Evolutionary conservation across 2,329 filamentous ascomycete species (phyloP).

Genomic region (Salinomyces thailandicus): DNA sequence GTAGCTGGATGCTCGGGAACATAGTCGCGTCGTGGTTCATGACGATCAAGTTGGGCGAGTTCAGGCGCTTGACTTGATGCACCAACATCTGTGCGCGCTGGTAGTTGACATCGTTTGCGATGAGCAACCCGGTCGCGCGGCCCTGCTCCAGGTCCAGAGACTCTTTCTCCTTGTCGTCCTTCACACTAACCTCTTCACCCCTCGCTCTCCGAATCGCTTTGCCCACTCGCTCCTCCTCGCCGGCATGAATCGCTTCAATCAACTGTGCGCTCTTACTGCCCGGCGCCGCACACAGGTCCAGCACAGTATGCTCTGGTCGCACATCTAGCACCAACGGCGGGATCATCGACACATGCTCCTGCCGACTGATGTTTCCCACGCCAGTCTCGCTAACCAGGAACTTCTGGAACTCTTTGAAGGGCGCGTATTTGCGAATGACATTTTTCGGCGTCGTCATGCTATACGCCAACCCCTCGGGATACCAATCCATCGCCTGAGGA

Average conservation of each 20-base stretch:
- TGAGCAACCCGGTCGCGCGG: slow-evolving; percentile 77
- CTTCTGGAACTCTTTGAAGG: slow-evolving; percentile 92
- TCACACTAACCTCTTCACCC: slow-evolving; percentile 30
- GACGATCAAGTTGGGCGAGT: slow-evolving; percentile 90
- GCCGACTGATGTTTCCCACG: slow-evolving; percentile 92
- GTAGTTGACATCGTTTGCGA: slow-evolving; percentile 95
- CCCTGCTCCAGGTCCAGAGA: slow-evolving; percentile 57
- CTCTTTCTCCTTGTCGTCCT: slow-evolving; percentile 17
- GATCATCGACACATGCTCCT: slow-evolving; percentile 98
- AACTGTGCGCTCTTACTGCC: slow-evolving; percentile 95
- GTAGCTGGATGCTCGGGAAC: slow-evolving; percentile 86
- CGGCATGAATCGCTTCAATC: slow-evolving; percentile 84
- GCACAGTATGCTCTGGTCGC: slow-evolving; percentile 77
- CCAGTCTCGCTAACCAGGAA: slow-evolving; percentile 96
- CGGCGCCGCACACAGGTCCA: slow-evolving; percentile 93
- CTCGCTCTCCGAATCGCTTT: slow-evolving; percentile 57
- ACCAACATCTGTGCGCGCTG: slow-evolving; percentile 95
- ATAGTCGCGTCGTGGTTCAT: slow-evolving; percentile 96
- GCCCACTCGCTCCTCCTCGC: slow-evolving; percentile 77
- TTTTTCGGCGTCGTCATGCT: slow-evolving; percentile 98
- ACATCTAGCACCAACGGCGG: slow-evolving; percentile 89
- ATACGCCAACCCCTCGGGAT: slow-evolving; percentile 90
- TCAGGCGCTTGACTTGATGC: slow-evolving; percentile 93
- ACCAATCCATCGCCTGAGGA: slow-evolving; percentile 77
- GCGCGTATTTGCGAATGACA: slow-evolving; percentile 82